Evolutionary conservation across 2,329 filamentous ascomycete genomes (phyloP), one percentile per base, ranked within the genome.

Genomic region (Aspergillus floridensis): DNA sequence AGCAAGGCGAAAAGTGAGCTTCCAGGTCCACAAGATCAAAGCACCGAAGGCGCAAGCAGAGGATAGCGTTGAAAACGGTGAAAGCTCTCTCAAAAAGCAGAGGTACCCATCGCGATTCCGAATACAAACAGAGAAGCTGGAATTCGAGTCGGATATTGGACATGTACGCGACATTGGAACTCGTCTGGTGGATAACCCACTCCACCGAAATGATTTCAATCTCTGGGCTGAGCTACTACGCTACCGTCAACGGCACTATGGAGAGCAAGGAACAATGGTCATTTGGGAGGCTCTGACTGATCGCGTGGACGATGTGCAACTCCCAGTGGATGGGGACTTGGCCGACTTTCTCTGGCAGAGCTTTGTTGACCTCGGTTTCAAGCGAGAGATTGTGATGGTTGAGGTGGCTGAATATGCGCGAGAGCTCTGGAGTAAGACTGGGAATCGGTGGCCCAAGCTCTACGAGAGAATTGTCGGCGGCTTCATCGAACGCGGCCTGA

Each of bases 201-300:
- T 55, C 5, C 60, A 68, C 59, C 66, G 65, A 24, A 60, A 72
- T 47, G 71, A 80, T 62, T 73, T 79, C 56, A 65, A 70, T n/a
- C 68, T 80, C 14, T 81, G 79, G 79, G 73, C 74, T 46, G 73
- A 80, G 48, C 64, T 81, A 26, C 68, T 81, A n/a, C 67, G 72
- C 11, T 78, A 77, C 61, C 74, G 76, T 26, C 76, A 77, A 60
- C 76, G 77, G 2, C 73, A 74, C 56, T 74, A 79, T 63, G 79
- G 78, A 11, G 70, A 76, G 26, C 63, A 73, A 50, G 79, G 79
- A 5, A 76, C 75, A 16, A 61, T 75, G 32, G 69, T 72, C 47
- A 77, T 81, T 35, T 81, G 75, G 73, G 67, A 73, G 50, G 76
- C 73, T 19, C 54, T 80, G 38, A 72, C 68, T 24, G 57, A 60